These are phyloP conservation scores for Adansonia digitata DNA, from an alignment of 345 rosid genomes.

Conservation along the genomic window DNA sequence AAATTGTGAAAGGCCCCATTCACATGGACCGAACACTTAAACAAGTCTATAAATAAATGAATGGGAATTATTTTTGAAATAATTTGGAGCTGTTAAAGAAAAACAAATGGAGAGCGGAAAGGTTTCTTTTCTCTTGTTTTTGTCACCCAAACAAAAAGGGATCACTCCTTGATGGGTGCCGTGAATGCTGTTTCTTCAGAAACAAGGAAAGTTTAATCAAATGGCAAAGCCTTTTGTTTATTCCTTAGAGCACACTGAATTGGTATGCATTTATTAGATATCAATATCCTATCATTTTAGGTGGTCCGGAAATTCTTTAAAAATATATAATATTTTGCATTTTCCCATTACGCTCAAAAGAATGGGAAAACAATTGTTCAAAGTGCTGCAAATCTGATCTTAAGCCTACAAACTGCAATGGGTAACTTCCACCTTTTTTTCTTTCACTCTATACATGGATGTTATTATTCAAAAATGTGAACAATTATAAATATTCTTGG, in stretches of 20 bases:
- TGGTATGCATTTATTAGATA: neutral
- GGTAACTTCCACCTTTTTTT: neutral
- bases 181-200: neutral
- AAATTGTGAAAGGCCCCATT: no score
- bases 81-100: neutral
- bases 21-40: no score
- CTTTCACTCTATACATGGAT: slow-evolving; percentile 17
- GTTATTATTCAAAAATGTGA: slow-evolving; percentile 13
- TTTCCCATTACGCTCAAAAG: neutral
- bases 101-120: neutral
- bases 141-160: neutral
- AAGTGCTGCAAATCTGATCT: neutral
- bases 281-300: neutral
- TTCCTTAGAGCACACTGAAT: neutral
- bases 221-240: neutral
- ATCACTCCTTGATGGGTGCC: neutral
- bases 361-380: neutral
- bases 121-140: neutral
- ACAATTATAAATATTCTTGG: neutral
- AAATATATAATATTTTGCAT: neutral
- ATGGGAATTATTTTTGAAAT: neutral
- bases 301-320: neutral
- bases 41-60: no score
- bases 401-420: neutral
- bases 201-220: neutral